Evolutionary conservation across 2,329 filamentous ascomycete species (phyloP).

Genomic region (Pseudogymnoascus sp.): DNA sequence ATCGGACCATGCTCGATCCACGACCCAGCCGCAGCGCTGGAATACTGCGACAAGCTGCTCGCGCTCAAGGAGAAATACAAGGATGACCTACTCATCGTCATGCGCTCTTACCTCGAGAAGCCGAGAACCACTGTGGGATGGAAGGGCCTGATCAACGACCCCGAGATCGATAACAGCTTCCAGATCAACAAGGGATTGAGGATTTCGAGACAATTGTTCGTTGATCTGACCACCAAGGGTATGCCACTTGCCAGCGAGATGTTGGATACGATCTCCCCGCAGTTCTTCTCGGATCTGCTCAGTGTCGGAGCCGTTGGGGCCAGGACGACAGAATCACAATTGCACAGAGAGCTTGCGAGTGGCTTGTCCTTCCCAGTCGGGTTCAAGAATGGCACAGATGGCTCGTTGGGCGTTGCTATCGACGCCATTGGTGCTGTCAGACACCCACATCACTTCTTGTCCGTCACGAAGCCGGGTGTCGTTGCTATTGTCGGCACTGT

Average conservation of each 20-base stretch:
- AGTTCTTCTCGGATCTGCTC: constrained; percentile 91
- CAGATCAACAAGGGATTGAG: constrained; percentile 98
- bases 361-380: constrained; percentile 95
- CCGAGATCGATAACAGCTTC: constrained; percentile 93
- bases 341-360: constrained; percentile 89
- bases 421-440: constrained; percentile 90
- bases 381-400: constrained; percentile 99
- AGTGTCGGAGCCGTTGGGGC: constrained; percentile 90
- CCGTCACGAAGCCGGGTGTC: constrained; percentile 91
- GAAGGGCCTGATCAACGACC: constrained; percentile 99
- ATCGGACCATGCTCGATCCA: constrained; percentile 97
- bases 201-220: constrained; percentile 86
- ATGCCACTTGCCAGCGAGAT: constrained; percentile 97
- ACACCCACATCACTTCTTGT: constrained; percentile 93
- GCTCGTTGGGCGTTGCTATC: constrained; percentile 78
- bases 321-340: constrained; percentile 91
- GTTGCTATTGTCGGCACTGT: constrained; percentile 90
- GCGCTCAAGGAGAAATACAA: constrained; percentile 80
- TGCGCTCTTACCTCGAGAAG: constrained; percentile 99
- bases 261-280: constrained; percentile 96
- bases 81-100: constrained; percentile 85
- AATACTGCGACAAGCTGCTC: constrained; percentile 82
- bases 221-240: constrained; percentile 75
- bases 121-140: constrained; percentile 95
- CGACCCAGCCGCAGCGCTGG: constrained; percentile 80